Conservation (phyloP, 208 protist species). For the Trypanosomatidae sp. region DNA sequence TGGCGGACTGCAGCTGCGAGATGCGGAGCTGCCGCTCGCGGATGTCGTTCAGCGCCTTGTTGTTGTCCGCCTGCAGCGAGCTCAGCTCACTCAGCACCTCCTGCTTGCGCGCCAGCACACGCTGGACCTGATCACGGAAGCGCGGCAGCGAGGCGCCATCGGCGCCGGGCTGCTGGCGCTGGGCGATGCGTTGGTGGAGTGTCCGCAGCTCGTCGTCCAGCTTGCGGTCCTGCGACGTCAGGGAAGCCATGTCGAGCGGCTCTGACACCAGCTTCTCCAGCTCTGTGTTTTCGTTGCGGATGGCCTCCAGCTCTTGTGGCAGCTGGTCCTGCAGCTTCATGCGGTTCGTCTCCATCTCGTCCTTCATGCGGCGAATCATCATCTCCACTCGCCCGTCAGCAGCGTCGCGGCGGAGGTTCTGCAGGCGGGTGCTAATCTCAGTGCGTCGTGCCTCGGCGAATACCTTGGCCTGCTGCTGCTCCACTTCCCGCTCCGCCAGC, state of each 20-base stretch:
- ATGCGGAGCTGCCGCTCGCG: conserved; percentile 74
- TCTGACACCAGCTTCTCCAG: conserved; percentile 80
- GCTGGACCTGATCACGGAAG: conserved; percentile 84
- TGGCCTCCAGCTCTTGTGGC: conserved; percentile 78
- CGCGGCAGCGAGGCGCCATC: conserved; percentile 79
- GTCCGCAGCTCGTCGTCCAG: conserved; percentile 66
- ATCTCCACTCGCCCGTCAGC: conserved; percentile 78
- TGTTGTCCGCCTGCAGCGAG: conserved; percentile 81
- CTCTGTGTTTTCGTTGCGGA: conserved; percentile 71
- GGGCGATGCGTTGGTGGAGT: conserved; percentile 55
- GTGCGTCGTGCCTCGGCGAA: conserved; percentile 63
- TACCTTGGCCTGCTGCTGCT: conserved; percentile 80
- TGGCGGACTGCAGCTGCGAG: conserved; percentile 69
- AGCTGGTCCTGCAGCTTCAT: conserved; percentile 90
- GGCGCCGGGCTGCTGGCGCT: conserved; percentile 64
- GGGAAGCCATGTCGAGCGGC: conserved; percentile 75
- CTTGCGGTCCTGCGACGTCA: conserved; percentile 56
- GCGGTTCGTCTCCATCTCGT: conserved; percentile 89
- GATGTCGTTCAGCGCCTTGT: conserved; percentile 62
- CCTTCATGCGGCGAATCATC: conserved; percentile 83
- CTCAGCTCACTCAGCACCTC: conserved; percentile 73
- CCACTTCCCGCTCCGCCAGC: conserved; percentile 70
- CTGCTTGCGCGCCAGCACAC: conserved; percentile 61
- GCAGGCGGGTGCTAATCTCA: conserved; percentile 79
- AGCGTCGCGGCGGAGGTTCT: conserved; percentile 84